Evolutionary conservation across 192 early-diverging fungal genomes (phyloP).

Genomic region (Paraglomus brasilianum): DNA sequence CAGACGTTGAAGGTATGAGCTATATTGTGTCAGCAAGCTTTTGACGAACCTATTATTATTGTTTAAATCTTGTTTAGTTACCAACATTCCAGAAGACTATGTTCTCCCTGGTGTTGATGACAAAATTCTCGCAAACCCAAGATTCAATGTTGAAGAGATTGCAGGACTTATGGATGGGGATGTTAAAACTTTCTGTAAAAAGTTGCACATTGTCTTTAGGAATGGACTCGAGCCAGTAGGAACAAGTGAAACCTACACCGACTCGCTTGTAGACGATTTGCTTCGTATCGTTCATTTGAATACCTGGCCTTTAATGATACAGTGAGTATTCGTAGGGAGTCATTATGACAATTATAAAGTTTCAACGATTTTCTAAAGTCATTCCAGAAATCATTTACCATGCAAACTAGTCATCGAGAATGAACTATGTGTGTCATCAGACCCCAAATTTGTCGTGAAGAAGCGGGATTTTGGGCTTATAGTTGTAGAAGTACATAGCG

Average conservation of each 20-base stretch:
- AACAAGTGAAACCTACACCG: slow-evolving; percentile 14
- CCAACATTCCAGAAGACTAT: neutral
- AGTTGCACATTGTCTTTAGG: neutral
- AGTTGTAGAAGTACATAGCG: neutral
- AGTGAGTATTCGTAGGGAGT: neutral
- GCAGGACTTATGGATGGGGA: neutral
- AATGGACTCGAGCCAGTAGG: neutral
- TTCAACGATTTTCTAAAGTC: slow-evolving; percentile 9
- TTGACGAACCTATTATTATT: neutral
- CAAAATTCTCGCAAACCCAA: neutral
- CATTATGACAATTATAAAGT: too few relatives aligned
- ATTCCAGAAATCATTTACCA: slow-evolving; percentile 2
- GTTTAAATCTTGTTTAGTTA: neutral
- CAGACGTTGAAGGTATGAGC: slow-evolving; percentile 15
- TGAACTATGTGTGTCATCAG: neutral
- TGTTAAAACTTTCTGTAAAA: slow-evolving; percentile 12
- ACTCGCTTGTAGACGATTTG: slow-evolving; percentile 18
- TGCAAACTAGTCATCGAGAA: slow-evolving; percentile 3
- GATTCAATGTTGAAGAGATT: neutral
- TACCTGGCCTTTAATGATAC: slow-evolving; percentile 13
- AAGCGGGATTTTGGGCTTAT: neutral
- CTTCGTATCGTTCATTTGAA: slow-evolving; percentile 8
- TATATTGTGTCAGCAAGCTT: neutral
- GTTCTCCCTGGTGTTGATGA: neutral
- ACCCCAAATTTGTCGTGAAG: slow-evolving; percentile 1